Percentiles rank a stretch among this genome's conserved stretches.
Evolutionary conservation across 495 filamentous ascomycete species (phyloP).

Genomic region (Tetracladium setigerum): DNA sequence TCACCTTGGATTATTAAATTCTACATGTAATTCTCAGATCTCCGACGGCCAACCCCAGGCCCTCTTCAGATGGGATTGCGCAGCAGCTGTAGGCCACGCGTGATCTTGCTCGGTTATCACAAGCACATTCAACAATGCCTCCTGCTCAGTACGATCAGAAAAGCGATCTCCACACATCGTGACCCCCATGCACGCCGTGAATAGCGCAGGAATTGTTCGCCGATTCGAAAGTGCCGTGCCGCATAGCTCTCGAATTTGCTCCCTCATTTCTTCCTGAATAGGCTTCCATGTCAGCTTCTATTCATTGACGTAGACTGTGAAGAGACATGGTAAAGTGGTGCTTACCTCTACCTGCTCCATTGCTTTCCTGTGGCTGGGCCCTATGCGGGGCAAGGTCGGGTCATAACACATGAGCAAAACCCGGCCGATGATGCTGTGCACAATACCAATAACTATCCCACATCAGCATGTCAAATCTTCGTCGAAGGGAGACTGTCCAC

Average conservation of each 20-base stretch:
- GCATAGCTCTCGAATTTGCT: constrained; percentile 1
- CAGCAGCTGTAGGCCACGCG: constrained; percentile 22
- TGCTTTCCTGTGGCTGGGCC: constrained; percentile 23
- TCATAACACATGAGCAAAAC: no score
- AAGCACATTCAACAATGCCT: constrained; percentile 10
- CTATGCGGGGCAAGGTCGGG: constrained; percentile 30
- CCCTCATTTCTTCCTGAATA: background rate
- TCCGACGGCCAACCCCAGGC: background rate
- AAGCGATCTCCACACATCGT: constrained; percentile 18
- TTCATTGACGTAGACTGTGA: background rate
- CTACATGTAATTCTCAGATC: no score
- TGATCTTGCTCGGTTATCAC: constrained; percentile 17
- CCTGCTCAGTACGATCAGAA: constrained; percentile 11
- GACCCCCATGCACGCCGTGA: constrained; percentile 18
- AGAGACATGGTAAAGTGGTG: background rate
- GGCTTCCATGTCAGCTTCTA: background rate
- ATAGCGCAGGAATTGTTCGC: constrained; percentile 7
- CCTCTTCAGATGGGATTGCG: background rate
- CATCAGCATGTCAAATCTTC: no score
- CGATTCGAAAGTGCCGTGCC: constrained; percentile 14
- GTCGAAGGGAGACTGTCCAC: no score
- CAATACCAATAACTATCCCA: no score
- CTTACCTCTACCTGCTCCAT: constrained; percentile 5
- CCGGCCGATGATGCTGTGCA: no score
- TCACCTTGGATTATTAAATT: no score